A percentile compares a stretch with the other conserved stretches of the same genome.
These are phyloP conservation scores for Paradendryphiella salina DNA, from an alignment of 2,329 filamentous ascomycete species.

Conservation along the genomic window DNA sequence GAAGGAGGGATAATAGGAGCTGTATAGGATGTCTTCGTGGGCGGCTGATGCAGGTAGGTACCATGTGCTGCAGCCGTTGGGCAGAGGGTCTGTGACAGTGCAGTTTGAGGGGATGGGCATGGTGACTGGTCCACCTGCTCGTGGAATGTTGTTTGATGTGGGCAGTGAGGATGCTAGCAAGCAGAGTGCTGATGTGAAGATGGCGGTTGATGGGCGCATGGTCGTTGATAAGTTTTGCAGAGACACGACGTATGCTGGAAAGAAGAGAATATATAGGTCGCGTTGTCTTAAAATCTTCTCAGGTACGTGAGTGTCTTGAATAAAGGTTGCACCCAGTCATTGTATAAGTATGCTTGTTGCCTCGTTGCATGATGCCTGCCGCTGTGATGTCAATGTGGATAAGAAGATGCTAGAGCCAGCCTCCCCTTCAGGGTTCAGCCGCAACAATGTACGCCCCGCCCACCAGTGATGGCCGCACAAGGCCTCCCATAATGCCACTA, in stretches of 20 bases:
- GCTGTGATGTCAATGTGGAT: constrained; percentile 8
- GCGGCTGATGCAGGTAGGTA: constrained; percentile 32
- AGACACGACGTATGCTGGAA: not conserved
- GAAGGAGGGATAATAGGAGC: constrained; percentile 41
- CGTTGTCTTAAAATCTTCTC: not conserved
- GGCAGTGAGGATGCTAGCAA: constrained; percentile 10
- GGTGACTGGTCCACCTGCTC: constrained; percentile 44
- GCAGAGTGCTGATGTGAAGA: constrained; percentile 2
- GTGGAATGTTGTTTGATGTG: constrained; percentile 7
- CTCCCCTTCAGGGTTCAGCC: constrained; percentile 17
- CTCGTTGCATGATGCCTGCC: not conserved
- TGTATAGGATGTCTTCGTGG: constrained; percentile 29
- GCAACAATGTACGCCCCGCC: constrained; percentile 14
- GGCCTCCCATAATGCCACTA: constrained; percentile 6
- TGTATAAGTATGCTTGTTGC: constrained; percentile 5
- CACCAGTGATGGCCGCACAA: not conserved
- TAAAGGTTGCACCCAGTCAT: not conserved
- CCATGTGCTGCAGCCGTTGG: constrained; percentile 8
- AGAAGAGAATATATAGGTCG: not conserved
- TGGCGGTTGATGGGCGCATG: constrained; percentile 6
- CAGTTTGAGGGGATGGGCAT: constrained; percentile 44
- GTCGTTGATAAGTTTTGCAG: not conserved
- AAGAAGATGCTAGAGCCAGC: not conserved
- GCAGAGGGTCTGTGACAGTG: constrained; percentile 37
- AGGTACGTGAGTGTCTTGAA: no score